Evolutionary conservation across 2,329 filamentous ascomycete species (phyloP), one percentile per base, ranked within the genome.

Genomic region (Cladosporium sp.): DNA sequence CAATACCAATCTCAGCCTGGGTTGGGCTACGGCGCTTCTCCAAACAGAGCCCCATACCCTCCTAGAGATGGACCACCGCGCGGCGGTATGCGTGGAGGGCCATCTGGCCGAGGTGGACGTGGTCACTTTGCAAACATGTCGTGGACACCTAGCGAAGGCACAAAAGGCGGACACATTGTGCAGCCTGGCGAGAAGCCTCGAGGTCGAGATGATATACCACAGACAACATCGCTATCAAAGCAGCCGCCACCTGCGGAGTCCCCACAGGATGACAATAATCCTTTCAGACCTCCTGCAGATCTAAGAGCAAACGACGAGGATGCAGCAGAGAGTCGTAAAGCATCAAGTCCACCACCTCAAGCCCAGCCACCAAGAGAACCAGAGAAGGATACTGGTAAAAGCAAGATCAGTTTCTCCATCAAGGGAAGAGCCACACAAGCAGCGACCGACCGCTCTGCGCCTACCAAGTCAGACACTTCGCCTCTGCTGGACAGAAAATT

Each of bases 401-500:
- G 59, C 35, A 93, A 92, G 69, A 94, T 96, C 62, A 94, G 89
- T 66, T 97, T 97, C 67, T 89, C 90, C 1, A 89, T 97, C 68
- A 96, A 96, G 66, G 79, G 84, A 8, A 79, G 85, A 36, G 78
- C 61, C 13, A 61, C 55, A 51, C 84, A 84, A 58, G 71, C 76
- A 7, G 69, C 76, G 2, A 57, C 57, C 8, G 60, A 62, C 50
- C 53, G 8, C 33, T 50, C 19, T 35, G 35, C 39, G 8, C 48
- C 52, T 12, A 41, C 58, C 1, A 63, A 62, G 40, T 49, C 54
- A 2, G 60, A 63, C 13, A 63, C 61, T 0, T 64, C 62, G 12
- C 62, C 57, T 30, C 38, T 64, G 32, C 41, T 57, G 12, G 49
- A 61, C 71, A 86, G 63, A 80, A 83, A 18, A 16, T 40, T 50